Base-by-base conservation (phyloP, 495 filamentous ascomycete genomes). In the Penicillium roqueforti region DNA sequence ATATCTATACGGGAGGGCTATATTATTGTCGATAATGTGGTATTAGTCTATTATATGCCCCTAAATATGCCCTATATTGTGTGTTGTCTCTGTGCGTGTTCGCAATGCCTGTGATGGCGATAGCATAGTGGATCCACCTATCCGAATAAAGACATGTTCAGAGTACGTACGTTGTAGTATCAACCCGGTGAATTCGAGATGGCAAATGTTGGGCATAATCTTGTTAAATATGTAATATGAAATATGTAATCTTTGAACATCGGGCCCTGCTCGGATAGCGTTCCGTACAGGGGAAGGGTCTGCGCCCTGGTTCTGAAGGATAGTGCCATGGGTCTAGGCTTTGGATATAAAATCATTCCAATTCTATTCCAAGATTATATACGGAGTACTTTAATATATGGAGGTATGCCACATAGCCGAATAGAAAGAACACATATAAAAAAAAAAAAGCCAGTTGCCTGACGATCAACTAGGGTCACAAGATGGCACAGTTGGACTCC, bases 381-480 rank as follows among this genome's bases (percentile, higher is more conserved):
- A 23, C 25, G 22, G 22, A 23, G 4, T 23, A 4, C 4, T 4
- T 23, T 23, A 16, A n/a, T 26, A 29, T 45, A 45, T 16, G 28
- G 3, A 31, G n/a, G n/a, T n/a, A n/a, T n/a, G n/a, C n/a, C n/a
- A 28, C 26, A 44, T 26, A n/a, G 8, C 13, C 10, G 23, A 26
- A 31, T 3, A 45, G 13, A 45, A 3, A n/a, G n/a, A 47, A 46
- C 38, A 18, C 38, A 2, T 20, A 16, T 31, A 46, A n/a, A 18
- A 46, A 20, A 42, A 49, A 32, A 19, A 20, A 23, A 10, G 14
- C 40, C 39, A 41, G 59, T 68, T 65, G 65, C 65, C 65, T 68
- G 65, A 54, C 65, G 65, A 68, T 68, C 65, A 67, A 59, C 39
- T 22, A 59, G 49, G 56, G 56, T 57, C 57, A 63, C 60, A 63